These are phyloP conservation scores for Suillus lakei DNA, from an alignment of 768 basidiomycete genomes.

Conservation along the genomic window DNA sequence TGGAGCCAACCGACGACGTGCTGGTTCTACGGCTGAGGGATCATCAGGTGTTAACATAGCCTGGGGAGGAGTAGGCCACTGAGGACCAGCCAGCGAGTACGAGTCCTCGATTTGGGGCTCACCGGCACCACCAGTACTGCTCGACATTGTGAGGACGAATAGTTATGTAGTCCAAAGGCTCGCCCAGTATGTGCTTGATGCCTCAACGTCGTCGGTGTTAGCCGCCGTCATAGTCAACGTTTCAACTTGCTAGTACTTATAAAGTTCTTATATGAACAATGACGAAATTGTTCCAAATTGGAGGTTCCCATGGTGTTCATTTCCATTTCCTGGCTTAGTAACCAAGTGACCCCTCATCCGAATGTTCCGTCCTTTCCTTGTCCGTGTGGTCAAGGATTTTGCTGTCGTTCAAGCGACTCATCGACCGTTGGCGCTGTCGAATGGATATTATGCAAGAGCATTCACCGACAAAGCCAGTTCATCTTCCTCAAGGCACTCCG, in stretches of 20 bases:
- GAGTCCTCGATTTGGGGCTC: background rate
- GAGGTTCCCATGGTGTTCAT: background rate
- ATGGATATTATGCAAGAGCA: background rate
- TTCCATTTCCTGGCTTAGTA: background rate
- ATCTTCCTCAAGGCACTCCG: background rate
- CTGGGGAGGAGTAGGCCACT: constrained; percentile 40
- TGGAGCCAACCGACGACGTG: constrained; percentile 48
- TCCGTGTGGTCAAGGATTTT: background rate
- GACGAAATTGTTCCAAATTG: background rate
- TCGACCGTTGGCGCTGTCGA: background rate
- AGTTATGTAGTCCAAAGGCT: background rate
- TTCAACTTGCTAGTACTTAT: background rate
- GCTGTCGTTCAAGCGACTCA: background rate
- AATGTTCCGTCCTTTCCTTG: constrained; percentile 11
- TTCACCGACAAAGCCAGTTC: background rate
- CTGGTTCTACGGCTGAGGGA: constrained; percentile 47
- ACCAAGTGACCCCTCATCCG: constrained; percentile 3
- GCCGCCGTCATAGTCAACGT: background rate
- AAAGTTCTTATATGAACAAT: background rate
- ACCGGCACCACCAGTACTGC: background rate
- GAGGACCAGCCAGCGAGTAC: background rate
- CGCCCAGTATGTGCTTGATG: background rate
- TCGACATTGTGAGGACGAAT: constrained; percentile 6
- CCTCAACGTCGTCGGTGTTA: background rate
- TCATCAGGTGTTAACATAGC: constrained; percentile 45